Conservation (phyloP, 1,284 basidiomycete genomes). For the Ceratobasidium sp. region DNA sequence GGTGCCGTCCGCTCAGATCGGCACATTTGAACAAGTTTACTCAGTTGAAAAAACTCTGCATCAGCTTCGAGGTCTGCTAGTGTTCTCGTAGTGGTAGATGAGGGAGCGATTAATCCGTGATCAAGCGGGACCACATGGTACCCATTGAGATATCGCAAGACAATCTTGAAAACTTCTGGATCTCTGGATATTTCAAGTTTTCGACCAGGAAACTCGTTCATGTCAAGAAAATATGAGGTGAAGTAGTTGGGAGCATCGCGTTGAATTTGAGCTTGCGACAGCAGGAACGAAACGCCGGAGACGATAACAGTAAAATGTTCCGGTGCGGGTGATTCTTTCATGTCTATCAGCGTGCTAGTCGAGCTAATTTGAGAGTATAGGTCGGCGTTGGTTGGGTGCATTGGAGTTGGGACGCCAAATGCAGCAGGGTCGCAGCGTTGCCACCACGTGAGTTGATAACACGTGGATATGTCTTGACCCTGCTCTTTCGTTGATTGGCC, state of each 20-base stretch:
- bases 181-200: constrained; percentile 2
- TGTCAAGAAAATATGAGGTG: not conserved
- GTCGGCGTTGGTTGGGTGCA: not conserved
- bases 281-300: not conserved
- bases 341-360: not conserved
- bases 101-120: not conserved
- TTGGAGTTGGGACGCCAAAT: not conserved
- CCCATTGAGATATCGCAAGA: constrained; percentile 11
- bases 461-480: too few relatives aligned
- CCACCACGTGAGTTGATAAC: too few relatives aligned
- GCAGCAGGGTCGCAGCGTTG: too few relatives aligned
- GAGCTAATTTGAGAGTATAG: not conserved
- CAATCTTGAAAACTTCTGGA: too few relatives aligned
- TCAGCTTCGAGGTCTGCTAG: not conserved
- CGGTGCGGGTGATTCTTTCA: not conserved
- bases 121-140: constrained; percentile 10
- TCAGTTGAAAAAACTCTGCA: constrained; percentile 1
- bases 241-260: constrained; percentile 15
- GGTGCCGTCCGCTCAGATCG: not conserved
- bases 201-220: too few relatives aligned
- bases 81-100: not conserved
- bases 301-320: constrained; percentile 1
- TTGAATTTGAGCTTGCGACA: not conserved
- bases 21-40: not conserved
- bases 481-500: too few relatives aligned